Evolutionary conservation across 2,329 filamentous ascomycete species (phyloP), one percentile per base, ranked within the genome.

Genomic region (Hymenoscyphus albidus): DNA sequence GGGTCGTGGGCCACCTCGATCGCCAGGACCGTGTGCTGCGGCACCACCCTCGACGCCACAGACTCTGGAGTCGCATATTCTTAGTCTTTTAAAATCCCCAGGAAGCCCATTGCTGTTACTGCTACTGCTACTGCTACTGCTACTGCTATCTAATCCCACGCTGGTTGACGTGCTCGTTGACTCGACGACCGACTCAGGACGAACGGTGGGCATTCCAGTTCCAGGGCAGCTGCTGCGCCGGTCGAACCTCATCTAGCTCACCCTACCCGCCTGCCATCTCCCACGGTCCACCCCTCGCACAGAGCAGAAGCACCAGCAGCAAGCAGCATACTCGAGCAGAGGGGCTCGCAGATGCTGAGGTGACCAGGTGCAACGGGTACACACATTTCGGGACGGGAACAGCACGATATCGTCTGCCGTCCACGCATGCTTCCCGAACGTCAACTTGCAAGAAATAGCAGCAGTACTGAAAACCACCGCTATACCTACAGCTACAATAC

Each of bases 351-450:
- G 68, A 72, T 71, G 69, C 61, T 70, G 66, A 65, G 70, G 72
- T 72, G 69, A 73, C 69, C 65, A 67, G 64, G 73, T 74, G 71
- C 65, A 64, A 75, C 74, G 68, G 71, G 66, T 65, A 71, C 72
- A 72, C 70, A 71, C 69, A 71, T 68, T 70, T 73, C 70, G 71
- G 73, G 69, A 72, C 71, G 69, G 72, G 70, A 74, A 69, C 67
- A 71, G 67, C 71, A 73, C 73, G 71, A 74, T 74, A 74, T 73
- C 68, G 58, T 68, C 70, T 72, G 66, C 69, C 72, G 69, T 68
- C 67, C 71, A 74, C 72, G 74, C 72, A 71, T 68, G 68, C 68
- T 70, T 72, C 66, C 72, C 70, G 69, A 69, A 63, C 64, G 62
- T 69, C 67, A 60, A 64, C 70, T 64, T 62, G 67, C 59, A 66